Base-by-base conservation (phyloP, 495 filamentous ascomycete species). In the Aspergillus baeticus region DNA sequence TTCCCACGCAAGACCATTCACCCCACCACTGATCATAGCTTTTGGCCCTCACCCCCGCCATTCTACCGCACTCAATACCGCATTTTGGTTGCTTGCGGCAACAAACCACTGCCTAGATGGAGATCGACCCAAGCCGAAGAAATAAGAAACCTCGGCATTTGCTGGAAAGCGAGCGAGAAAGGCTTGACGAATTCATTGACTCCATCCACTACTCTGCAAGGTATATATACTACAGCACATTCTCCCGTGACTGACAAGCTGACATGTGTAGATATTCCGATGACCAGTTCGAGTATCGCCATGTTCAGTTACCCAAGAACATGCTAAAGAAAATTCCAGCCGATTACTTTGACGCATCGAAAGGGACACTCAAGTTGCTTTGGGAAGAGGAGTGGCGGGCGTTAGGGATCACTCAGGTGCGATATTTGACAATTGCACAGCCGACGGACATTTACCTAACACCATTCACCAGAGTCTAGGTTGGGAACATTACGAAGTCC, bases 341-440 rank as follows among this genome's bases (percentile, higher is more conserved):
- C 68, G 95, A 96, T 51, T 98, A 98, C 70, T 95, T 96, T 65
- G 94, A 98, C 65, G 81, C 83, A 29, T 75, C 85, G 17, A 91
- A 96, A 62, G 93, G 94, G 35, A 97, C 93, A 6, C 76, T 98
- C 73, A 98, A 98, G 74, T 74, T 98, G 56, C 77, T 98, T 45
- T 96, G 94, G 90, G 94, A 98, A 72, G 95, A 98, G 47, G 94
- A 98, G 71, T 98, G 94, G 94, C 82, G 94, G 66, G 91, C 88
- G 5, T 79, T 98, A 65, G 94, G 94, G 26, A 98, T 98, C 59
- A 98, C 93, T 59, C 92, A 96, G 84, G 91, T 94, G 70, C 35
- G 76, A 11, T 43, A 15, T 11, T 17, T 31, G 26, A 22, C 14
- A 37, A 70, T 77, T 55, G 73, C 51, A 34, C 14, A 33, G 31